These are phyloP conservation scores for Apiotrichum gracile DNA, from an alignment of 1,284 basidiomycete species.

Conservation along the genomic window DNA sequence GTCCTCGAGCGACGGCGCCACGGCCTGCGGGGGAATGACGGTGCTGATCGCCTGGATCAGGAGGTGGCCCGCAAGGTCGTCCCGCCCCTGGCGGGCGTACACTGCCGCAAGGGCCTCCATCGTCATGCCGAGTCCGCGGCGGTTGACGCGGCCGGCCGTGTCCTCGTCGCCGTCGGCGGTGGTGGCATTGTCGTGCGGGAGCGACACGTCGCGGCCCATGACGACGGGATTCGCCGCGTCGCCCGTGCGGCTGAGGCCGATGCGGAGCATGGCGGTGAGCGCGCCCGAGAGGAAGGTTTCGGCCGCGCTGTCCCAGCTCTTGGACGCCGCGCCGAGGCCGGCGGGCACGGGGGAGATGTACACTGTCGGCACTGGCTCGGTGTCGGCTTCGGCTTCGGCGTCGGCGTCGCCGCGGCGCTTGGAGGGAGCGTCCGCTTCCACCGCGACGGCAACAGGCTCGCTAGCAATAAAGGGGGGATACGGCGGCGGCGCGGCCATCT, in stretches of 20 bases:
- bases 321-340: not conserved
- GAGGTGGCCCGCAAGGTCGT: slow-evolving; percentile 39
- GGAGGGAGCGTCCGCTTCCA: not conserved
- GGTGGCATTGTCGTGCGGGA: slow-evolving; percentile 23
- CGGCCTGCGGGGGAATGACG: slow-evolving; percentile 32
- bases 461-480: slow-evolving; percentile 1
- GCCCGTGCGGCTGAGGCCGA: slow-evolving; percentile 21
- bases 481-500: slow-evolving; percentile 3
- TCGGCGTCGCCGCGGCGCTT: not conserved
- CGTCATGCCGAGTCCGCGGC: slow-evolving; percentile 43
- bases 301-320: slow-evolving; percentile 31
- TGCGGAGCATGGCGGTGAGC: slow-evolving; percentile 34
- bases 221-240: slow-evolving; percentile 21
- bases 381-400: not conserved
- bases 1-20: slow-evolving; percentile 27
- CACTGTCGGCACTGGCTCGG: not conserved
- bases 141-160: slow-evolving; percentile 34
- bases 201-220: slow-evolving; percentile 32
- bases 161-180: slow-evolving; percentile 22
- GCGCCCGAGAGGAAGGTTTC: slow-evolving; percentile 35
- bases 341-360: slow-evolving; percentile 1
- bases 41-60: slow-evolving; percentile 43
- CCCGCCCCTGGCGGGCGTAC: slow-evolving; percentile 37
- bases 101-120: slow-evolving; percentile 46
- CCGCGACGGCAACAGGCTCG: not conserved